Evolutionary conservation across 2,329 filamentous ascomycete species (phyloP), one percentile per base, ranked within the genome.

Genomic region (Penicillium concentricum): DNA sequence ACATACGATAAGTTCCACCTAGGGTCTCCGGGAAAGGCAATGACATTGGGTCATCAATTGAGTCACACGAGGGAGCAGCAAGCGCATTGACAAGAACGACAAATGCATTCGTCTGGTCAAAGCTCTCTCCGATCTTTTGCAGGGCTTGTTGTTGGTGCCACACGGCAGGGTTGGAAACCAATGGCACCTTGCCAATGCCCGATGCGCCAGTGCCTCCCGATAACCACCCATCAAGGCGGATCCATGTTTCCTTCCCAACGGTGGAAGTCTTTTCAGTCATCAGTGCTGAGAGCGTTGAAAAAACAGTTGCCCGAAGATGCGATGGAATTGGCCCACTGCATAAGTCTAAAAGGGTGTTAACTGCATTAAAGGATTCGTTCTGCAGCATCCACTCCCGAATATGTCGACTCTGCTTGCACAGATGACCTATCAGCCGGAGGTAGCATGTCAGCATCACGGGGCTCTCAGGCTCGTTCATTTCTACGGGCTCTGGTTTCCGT

Each of bases 391-490:
- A 96, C 34, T 83, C 77, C 48, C 93, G 84, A 1, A 91, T 89
- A 20, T 81, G 78, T 57, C 83, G 80, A 68, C 91, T 96, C 69
- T 93, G 86, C 22, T 83, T 81, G 60, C 88, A 87, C 10, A 99
- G 79, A 72, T 95, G 91, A 4, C 91, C 86, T 66, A 96, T 89
- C 5, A 99, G 82, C 30, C 93, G 87, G 51, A 99, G 81, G 71
- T 97, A 97, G 65, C 91, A 93, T 70, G 97, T 92, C 28, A 99
- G 81, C 91, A 99, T 97, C 76, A 96, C 90, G n/a, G 89, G 87
- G 39, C 91, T 95, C 73, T 99, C 95, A 4, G 92, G 90, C 70
- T 97, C 93, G 28, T 96, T 92, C 58, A 91, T 86, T 58, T 88
- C 83, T 43, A 89, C 87, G 18, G 79, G 79, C 42, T 84, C 79